These are phyloP conservation scores for Amyloporia xantha DNA, from an alignment of 768 basidiomycete genomes.

Conservation along the genomic window DNA sequence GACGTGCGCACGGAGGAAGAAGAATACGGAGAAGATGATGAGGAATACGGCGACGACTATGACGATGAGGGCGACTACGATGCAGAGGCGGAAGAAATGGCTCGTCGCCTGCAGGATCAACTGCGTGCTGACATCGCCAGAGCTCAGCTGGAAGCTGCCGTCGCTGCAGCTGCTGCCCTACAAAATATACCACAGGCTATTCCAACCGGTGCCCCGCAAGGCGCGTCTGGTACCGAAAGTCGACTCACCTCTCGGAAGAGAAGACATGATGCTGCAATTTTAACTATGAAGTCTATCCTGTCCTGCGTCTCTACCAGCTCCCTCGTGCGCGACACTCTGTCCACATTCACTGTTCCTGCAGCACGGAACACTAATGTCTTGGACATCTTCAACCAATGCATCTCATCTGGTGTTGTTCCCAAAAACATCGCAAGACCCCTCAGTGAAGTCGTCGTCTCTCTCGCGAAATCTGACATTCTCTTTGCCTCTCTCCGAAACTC, in stretches of 20 bases:
- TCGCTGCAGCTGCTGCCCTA: conserved; percentile 8
- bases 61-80: conserved; percentile 53
- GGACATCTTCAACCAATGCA: conserved; percentile 45
- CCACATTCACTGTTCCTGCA: conserved; percentile 42
- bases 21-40: conserved; percentile 5
- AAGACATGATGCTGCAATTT: conserved; percentile 53
- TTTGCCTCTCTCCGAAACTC: conserved; percentile 63
- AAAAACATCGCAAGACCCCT: conserved; percentile 50
- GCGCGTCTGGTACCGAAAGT: not conserved
- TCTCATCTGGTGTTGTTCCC: conserved; percentile 39
- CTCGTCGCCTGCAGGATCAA: conserved; percentile 66
- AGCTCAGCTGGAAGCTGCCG: conserved; percentile 42
- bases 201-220: not conserved
- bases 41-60: conserved; percentile 34
- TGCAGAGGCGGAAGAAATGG: conserved; percentile 71
- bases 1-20: no score
- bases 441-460: conserved; percentile 53
- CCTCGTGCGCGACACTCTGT: conserved; percentile 47
- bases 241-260: conserved; percentile 15
- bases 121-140: conserved; percentile 72
- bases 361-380: conserved; percentile 45
- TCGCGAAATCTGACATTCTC: conserved; percentile 59
- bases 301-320: conserved; percentile 49
- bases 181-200: not conserved
- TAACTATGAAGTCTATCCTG: conserved; percentile 60